A percentile compares a stretch with the other conserved stretches of the same genome.
Conservation (phyloP, 441 rosid genomes). For the Raphanus hybrid region DNA sequence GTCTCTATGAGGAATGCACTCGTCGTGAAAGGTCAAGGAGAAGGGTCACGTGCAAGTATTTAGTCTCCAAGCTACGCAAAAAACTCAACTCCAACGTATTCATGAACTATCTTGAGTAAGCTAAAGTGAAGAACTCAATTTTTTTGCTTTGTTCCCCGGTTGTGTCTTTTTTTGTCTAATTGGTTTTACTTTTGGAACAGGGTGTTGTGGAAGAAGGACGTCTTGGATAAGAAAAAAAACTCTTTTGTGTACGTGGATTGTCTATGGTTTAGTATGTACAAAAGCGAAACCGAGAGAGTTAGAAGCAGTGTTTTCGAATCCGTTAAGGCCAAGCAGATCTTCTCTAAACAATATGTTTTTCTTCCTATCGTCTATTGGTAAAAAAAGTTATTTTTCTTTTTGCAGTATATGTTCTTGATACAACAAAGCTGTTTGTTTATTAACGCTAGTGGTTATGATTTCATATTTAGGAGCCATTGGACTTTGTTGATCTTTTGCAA, state of each 20-base stretch:
- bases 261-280: constrained; percentile 71
- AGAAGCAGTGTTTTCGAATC: constrained; percentile 62
- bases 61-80: constrained; percentile 45
- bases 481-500: constrained; percentile 85
- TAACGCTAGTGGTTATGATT: constrained; percentile 17
- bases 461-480: constrained; percentile 75
- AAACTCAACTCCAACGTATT: constrained; percentile 56
- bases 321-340: constrained; percentile 65
- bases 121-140: neutral
- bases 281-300: constrained; percentile 43
- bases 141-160: neutral
- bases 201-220: constrained; percentile 55
- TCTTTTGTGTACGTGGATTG: constrained; percentile 62
- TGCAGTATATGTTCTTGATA: neutral
- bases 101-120: constrained; percentile 61
- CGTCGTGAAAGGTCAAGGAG: constrained; percentile 53
- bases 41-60: constrained; percentile 44
- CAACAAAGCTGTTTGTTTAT: neutral
- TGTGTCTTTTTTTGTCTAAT: neutral
- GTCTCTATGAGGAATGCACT: constrained; percentile 52
- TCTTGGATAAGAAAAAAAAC: constrained; percentile 54
- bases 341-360: constrained; percentile 73
- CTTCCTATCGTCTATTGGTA: constrained; percentile 86
- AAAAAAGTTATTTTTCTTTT: neutral
- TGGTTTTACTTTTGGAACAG: constrained; percentile 44